phyloP scores from a whole-genome alignment of 2,329 filamentous ascomycete species.

The Nothopassalora personata region DNA sequence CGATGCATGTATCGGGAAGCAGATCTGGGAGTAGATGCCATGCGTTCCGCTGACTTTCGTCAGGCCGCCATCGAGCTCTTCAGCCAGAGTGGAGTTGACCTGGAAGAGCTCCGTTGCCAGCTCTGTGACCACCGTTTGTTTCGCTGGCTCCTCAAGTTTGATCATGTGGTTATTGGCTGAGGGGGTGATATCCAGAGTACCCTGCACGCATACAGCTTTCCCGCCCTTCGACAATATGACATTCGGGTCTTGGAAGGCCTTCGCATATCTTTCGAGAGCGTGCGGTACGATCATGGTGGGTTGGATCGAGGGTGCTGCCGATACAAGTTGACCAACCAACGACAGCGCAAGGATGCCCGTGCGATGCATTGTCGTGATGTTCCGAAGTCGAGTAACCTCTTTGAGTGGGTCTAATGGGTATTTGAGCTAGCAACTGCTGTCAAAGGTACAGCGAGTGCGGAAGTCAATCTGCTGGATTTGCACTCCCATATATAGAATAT shows the following conservation, averaged over 20 bases:
- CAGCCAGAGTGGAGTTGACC: not conserved
- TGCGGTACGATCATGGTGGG: not conserved
- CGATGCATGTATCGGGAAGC: not conserved
- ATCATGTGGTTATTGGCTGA: not conserved
- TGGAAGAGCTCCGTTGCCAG: conserved; percentile 7
- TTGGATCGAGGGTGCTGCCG: not conserved
- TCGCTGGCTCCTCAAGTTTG: conserved; percentile 11
- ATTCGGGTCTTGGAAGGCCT: not conserved
- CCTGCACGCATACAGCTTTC: not conserved
- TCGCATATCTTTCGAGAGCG: not conserved
- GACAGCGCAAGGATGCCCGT: too few relatives aligned
- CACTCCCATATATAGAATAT: too few relatives aligned
- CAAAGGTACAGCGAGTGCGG: too few relatives aligned
- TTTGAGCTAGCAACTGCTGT: too few relatives aligned
- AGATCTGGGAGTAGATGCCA: not conserved
- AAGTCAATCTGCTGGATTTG: too few relatives aligned
- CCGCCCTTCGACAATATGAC: not conserved
- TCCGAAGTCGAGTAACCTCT: too few relatives aligned
- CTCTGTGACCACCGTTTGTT: conserved; percentile 23
- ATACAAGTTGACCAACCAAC: not conserved
- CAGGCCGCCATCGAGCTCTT: not conserved
- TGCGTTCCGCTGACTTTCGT: not conserved
- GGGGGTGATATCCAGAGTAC: not conserved
- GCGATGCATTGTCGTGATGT: too few relatives aligned
- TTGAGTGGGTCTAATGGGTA: too few relatives aligned